These are phyloP conservation scores for Capsicum rhomboideum DNA, from an alignment of 257 asterid species.

Conservation along the genomic window DNA sequence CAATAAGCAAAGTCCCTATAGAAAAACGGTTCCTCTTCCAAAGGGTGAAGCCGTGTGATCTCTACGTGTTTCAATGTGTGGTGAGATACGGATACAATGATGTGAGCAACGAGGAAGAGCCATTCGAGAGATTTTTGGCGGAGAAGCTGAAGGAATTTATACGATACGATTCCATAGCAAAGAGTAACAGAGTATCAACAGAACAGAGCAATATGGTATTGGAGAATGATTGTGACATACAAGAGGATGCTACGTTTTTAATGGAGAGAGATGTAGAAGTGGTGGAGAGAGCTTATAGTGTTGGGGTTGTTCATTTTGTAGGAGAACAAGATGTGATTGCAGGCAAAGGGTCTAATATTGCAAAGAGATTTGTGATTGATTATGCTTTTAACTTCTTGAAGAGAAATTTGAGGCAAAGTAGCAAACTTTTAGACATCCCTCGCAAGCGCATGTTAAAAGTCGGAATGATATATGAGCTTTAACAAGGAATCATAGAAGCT, in stretches of 20 bases:
- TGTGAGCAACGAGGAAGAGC: conserved; percentile 22
- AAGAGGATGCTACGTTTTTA: background rate
- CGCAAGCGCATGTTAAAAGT: conserved; percentile 57
- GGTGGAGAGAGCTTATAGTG: conserved; percentile 30
- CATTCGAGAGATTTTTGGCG: conserved; percentile 26
- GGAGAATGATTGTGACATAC: background rate
- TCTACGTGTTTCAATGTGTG: conserved; percentile 40
- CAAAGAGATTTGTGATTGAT: conserved; percentile 37
- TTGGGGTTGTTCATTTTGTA: conserved; percentile 52
- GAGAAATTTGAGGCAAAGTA: conserved; percentile 46
- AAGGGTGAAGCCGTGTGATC: conserved; percentile 31
- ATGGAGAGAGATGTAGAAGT: conserved; percentile 16
- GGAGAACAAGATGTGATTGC: conserved; percentile 68
- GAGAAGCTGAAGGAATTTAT: conserved; percentile 33
- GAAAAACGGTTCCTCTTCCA: conserved; percentile 51
- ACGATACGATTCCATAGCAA: conserved; percentile 1
- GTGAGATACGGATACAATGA: conserved; percentile 59
- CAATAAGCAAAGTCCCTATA: conserved; percentile 34
- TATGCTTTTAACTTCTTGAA: conserved; percentile 48
- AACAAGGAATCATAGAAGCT: background rate
- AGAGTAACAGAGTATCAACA: background rate
- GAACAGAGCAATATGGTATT: background rate
- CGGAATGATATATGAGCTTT: conserved; percentile 47
- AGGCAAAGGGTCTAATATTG: conserved; percentile 26
- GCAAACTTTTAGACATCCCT: conserved; percentile 45